Evolutionary conservation across 2,329 filamentous ascomycete genomes (phyloP).

Genomic region (Diaporthe velutina): DNA sequence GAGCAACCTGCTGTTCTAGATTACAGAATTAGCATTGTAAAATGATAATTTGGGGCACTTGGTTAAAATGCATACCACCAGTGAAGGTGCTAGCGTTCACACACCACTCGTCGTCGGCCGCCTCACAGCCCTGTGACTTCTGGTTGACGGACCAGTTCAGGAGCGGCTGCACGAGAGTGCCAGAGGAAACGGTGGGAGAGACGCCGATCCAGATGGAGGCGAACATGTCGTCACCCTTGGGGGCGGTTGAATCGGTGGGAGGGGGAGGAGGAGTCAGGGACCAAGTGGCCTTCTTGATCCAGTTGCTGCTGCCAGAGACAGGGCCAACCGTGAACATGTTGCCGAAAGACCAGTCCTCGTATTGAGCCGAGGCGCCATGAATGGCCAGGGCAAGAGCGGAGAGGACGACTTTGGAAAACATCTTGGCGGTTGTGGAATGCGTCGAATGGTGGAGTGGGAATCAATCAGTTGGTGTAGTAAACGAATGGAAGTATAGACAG

Average conservation of each 20-base stretch:
- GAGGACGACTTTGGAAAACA: neutral
- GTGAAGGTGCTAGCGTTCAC: constrained; percentile 22
- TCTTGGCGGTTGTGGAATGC: neutral
- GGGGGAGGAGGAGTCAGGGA: neutral
- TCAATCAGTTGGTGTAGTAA: neutral
- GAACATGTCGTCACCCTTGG: constrained; percentile 5
- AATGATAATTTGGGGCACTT: neutral
- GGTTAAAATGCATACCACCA: neutral
- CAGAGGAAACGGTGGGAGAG: neutral
- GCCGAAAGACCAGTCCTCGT: neutral
- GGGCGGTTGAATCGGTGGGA: neutral
- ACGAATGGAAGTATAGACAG: neutral
- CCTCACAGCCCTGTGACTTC: constrained; percentile 17
- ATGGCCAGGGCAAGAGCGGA: constrained; percentile 10
- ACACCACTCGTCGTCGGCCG: constrained; percentile 22
- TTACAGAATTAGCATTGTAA: no score
- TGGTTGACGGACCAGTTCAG: constrained; percentile 21
- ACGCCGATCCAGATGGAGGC: constrained; percentile 17
- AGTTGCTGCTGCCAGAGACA: neutral
- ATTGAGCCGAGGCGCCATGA: neutral
- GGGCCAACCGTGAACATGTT: constrained; percentile 1
- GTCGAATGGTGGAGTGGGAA: neutral
- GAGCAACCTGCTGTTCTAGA: neutral
- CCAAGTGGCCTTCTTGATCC: constrained; percentile 10
- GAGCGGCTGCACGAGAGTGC: constrained; percentile 21